phyloP scores from a whole-genome alignment of 2,329 filamentous ascomycete species.

The Chrysoporthe austroafricana region DNA sequence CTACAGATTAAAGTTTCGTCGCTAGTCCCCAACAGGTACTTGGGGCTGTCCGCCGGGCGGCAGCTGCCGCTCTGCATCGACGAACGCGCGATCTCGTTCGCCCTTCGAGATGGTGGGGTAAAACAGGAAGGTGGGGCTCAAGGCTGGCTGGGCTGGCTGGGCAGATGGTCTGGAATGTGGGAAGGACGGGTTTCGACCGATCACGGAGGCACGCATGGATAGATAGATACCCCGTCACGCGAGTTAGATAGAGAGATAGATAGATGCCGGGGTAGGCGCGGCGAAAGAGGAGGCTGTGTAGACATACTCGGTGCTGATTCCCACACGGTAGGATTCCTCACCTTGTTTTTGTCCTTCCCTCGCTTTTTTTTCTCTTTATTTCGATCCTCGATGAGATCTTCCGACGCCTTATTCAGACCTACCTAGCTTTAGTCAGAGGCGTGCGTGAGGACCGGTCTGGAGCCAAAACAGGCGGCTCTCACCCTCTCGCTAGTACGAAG shows the following conservation, averaged over 20 bases:
- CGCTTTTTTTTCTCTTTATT: not conserved
- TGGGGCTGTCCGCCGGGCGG: not conserved
- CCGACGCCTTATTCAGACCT: too few species aligned
- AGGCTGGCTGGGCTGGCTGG: too few species aligned
- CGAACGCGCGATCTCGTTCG: slow-evolving; percentile 4
- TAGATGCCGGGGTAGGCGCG: too few species aligned
- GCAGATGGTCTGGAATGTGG: not conserved
- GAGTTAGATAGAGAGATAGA: too few species aligned
- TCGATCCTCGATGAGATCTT: too few species aligned
- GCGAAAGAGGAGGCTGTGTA: too few species aligned
- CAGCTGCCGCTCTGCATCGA: slow-evolving; percentile 12
- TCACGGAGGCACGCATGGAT: not conserved
- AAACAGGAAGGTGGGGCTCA: not conserved
- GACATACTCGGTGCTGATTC: too few species aligned
- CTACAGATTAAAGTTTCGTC: slow-evolving; percentile 1
- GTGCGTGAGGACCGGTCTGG: too few species aligned
- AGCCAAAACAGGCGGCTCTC: too few species aligned
- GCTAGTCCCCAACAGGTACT: not conserved
- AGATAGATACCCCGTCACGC: not conserved
- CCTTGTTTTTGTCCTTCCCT: not conserved
- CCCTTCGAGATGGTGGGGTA: not conserved
- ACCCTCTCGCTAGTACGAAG: not conserved
- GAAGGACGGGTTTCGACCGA: not conserved
- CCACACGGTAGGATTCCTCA: not conserved
- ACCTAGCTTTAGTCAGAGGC: too few species aligned